Evolutionary conservation across 176 grass and related monocot genomes (phyloP).

Genomic region (Bothriochloa decipiens): DNA sequence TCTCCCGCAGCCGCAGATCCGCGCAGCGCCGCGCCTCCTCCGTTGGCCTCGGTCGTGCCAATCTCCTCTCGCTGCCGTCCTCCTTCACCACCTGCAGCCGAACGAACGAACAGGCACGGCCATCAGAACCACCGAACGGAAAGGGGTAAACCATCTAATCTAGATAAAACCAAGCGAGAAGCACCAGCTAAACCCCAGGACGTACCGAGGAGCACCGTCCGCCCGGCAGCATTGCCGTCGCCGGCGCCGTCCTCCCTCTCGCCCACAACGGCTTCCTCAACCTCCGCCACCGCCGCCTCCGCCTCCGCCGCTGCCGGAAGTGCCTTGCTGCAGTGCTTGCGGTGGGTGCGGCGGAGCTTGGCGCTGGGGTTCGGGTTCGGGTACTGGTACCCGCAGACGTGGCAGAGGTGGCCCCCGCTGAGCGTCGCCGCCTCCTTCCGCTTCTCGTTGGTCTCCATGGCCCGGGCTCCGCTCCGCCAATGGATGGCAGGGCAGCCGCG

Average conservation of each 20-base stretch:
- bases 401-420: constrained; percentile 63
- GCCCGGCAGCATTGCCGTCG: constrained; percentile 22
- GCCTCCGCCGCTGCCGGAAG: background rate
- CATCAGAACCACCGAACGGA: constrained; percentile 13
- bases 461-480: background rate
- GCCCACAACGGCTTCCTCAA: background rate
- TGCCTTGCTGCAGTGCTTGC: constrained; percentile 54
- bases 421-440: constrained; percentile 39
- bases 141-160: background rate
- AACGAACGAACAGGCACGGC: background rate
- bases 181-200: background rate
- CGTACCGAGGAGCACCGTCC: constrained; percentile 16
- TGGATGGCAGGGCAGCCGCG: background rate
- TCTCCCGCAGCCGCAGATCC: constrained; percentile 51
- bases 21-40: background rate
- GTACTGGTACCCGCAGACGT: constrained; percentile 66
- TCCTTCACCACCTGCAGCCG: background rate
- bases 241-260: background rate
- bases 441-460: constrained; percentile 46
- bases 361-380: constrained; percentile 68
- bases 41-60: constrained; percentile 15
- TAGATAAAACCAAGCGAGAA: background rate
- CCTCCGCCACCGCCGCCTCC: background rate
- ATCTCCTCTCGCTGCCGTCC: constrained; percentile 17
- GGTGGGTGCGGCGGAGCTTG: constrained; percentile 67